Percentiles rank a stretch among this genome's conserved stretches.
Evolutionary conservation across 345 rosid genomes (phyloP).

Genomic region (Boechera retrofracta): DNA sequence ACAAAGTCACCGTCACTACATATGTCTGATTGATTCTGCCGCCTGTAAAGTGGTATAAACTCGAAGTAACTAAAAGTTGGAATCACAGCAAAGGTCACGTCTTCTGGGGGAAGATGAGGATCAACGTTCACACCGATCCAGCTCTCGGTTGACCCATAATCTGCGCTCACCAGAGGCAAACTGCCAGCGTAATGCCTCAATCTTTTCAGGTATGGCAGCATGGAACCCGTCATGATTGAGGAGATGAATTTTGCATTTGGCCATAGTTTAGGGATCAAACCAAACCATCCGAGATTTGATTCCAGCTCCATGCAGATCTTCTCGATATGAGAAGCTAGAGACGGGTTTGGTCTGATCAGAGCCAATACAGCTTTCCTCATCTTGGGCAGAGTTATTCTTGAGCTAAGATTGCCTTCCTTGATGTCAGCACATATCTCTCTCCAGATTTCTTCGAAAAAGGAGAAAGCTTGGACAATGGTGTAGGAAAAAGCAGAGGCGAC

Average conservation of each 20-base stretch:
- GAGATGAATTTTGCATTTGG: constrained; percentile 87
- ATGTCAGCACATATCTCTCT: constrained; percentile 73
- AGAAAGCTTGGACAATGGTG: constrained; percentile 81
- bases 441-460: constrained; percentile 76
- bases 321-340: constrained; percentile 58
- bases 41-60: constrained; percentile 78
- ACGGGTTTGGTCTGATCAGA: constrained; percentile 61
- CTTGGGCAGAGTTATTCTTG: constrained; percentile 57
- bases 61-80: constrained; percentile 93
- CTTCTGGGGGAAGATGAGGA: constrained; percentile 70
- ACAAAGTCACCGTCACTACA: constrained; percentile 54
- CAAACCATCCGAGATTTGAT: constrained; percentile 54
- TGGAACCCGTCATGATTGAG: constrained; percentile 96
- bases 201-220: constrained; percentile 75
- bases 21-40: constrained; percentile 46
- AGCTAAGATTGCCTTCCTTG: constrained; percentile 57
- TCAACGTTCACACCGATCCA: constrained; percentile 96
- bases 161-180: constrained; percentile 84
- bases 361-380: constrained; percentile 69
- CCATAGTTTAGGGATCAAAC: constrained; percentile 74
- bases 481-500: constrained; percentile 85
- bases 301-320: constrained; percentile 55
- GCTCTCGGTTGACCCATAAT: constrained; percentile 93
- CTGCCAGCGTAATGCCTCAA: constrained; percentile 73
- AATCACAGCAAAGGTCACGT: constrained; percentile 76